Base-by-base conservation (phyloP, 345 rosid species). In the Camelina sativa region DNA sequence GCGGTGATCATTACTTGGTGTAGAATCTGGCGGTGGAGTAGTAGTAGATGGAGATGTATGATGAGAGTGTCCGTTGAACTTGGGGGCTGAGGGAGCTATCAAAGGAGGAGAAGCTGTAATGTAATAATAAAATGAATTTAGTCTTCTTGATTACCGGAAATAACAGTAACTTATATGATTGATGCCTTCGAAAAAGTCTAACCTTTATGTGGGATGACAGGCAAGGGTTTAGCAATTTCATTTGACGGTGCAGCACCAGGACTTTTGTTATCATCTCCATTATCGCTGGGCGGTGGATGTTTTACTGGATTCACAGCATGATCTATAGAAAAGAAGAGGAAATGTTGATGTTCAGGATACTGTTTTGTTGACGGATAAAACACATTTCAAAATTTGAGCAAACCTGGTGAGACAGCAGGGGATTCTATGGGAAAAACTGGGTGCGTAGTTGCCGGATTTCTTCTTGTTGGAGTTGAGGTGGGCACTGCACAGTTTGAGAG, bases 171-270 rank as follows among this genome's bases (percentile, higher is more conserved):
- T 70, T 38, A 20, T 37, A 38, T 17, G 40, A 50, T 7, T 72
- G 7, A 65, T 43, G 11, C 58, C 71, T 58, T 3, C 17, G 3
- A 28, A 28, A 48, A 48, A 43, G 51, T 17, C 25, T 15, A 65
- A 89, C 96, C 91, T 76, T 80, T 76, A 54, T 78, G 52, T n/a
- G 84, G 88, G 55, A 58, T 13, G 19, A 84, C 83, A 70, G 88
- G 81, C 20, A 74, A 81, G 37, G 83, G 83, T 77, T 75, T 80
- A 50, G 82, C 65, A 64, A 69, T 78, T 67, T 74, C 74, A 71
- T 76, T 62, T 17, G 83, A 71, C 3, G 96, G 95, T 70, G 88
- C 80, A 47, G 87, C 80, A 81, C 73, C 79, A 2, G 98, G 98
- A 73, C 63, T 80, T 71, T 76, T 77, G 59, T 43, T 76, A 15